Conservation (phyloP, 1,139 yeast species). For the Debaryomyces fabryi region DNA sequence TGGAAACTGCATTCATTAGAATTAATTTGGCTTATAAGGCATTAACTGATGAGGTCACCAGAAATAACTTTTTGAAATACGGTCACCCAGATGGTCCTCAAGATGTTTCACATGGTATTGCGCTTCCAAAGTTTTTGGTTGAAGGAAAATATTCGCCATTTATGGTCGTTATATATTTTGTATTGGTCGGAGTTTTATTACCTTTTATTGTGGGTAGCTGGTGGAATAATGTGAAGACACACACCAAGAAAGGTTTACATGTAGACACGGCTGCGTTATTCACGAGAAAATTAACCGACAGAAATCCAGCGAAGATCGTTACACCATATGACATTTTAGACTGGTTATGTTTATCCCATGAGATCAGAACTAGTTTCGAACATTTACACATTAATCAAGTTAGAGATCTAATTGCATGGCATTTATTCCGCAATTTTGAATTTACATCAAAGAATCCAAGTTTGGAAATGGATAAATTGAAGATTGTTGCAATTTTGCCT, state of each 20-base stretch:
- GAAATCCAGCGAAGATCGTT: slow-evolving; percentile 75
- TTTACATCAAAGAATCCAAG: slow-evolving; percentile 17
- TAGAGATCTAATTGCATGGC: slow-evolving; percentile 53
- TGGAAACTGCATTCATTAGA: slow-evolving; percentile 78
- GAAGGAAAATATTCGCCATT: slow-evolving; percentile 79
- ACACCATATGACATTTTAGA: slow-evolving; percentile 62
- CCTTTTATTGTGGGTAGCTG: slow-evolving; percentile 82
- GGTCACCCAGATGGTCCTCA: slow-evolving; percentile 99
- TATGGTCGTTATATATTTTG: slow-evolving; percentile 64
- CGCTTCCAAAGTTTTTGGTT: slow-evolving; percentile 87
- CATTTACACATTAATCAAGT: slow-evolving; percentile 50
- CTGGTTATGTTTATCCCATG: slow-evolving; percentile 66
- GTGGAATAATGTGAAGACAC: slow-evolving; percentile 86
- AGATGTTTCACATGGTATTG: slow-evolving; percentile 93
- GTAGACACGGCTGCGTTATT: slow-evolving; percentile 79
- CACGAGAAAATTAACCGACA: slow-evolving; percentile 64
- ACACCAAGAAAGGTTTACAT: slow-evolving; percentile 83
- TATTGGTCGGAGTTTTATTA: slow-evolving; percentile 73
- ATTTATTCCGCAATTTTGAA: slow-evolving; percentile 55
- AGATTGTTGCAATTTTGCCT: slow-evolving; percentile 66
- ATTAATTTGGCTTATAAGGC: slow-evolving; percentile 94
- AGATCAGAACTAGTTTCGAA: slow-evolving; percentile 49
- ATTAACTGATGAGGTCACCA: slow-evolving; percentile 84
- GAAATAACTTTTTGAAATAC: slow-evolving; percentile 78
- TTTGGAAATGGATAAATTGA: slow-evolving; percentile 49